phyloP scores from a whole-genome alignment of 2,329 filamentous ascomycete species.

The Cladosporium sp. region DNA sequence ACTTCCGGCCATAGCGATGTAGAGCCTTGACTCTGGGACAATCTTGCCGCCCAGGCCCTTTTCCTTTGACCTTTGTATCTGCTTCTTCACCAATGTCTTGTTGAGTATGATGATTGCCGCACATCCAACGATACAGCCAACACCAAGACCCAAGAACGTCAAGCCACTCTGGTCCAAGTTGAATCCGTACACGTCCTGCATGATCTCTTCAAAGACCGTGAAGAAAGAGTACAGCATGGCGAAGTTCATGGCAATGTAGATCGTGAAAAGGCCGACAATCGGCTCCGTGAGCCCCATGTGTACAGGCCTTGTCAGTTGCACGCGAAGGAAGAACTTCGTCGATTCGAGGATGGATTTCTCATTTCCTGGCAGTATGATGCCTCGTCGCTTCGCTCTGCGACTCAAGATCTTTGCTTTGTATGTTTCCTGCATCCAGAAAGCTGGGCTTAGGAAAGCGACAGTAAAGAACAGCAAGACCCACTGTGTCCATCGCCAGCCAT shows the following conservation, averaged over 20 bases:
- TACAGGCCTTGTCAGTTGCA: constrained; percentile 23
- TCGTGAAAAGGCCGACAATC: constrained; percentile 24
- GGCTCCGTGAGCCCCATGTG: constrained; percentile 30
- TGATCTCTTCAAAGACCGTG: constrained; percentile 22
- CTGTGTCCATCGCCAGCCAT: constrained; percentile 22
- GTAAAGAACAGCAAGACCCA: constrained; percentile 31
- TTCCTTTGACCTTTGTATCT: neutral
- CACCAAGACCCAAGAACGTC: constrained; percentile 24
- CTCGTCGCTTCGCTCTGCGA: constrained; percentile 26
- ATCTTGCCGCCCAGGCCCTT: constrained; percentile 12
- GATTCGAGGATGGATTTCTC: constrained; percentile 19
- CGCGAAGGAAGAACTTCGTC: constrained; percentile 21
- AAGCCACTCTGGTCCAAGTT: constrained; percentile 16
- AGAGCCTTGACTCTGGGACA: constrained; percentile 13
- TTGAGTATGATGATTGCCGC: constrained; percentile 1
- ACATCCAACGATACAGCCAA: constrained; percentile 17
- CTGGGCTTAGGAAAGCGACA: constrained; percentile 24
- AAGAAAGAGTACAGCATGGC: constrained; percentile 23
- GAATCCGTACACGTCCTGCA: constrained; percentile 22
- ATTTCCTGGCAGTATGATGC: constrained; percentile 20
- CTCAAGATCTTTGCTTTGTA: constrained; percentile 47
- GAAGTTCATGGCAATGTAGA: constrained; percentile 23
- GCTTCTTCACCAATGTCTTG: constrained; percentile 3
- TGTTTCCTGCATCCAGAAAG: constrained; percentile 44
- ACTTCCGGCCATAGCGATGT: constrained; percentile 15